A percentile compares a stretch with the other conserved stretches of the same genome.
Evolutionary conservation across 345 rosid species (phyloP).

Genomic region (Theobroma cacao): DNA sequence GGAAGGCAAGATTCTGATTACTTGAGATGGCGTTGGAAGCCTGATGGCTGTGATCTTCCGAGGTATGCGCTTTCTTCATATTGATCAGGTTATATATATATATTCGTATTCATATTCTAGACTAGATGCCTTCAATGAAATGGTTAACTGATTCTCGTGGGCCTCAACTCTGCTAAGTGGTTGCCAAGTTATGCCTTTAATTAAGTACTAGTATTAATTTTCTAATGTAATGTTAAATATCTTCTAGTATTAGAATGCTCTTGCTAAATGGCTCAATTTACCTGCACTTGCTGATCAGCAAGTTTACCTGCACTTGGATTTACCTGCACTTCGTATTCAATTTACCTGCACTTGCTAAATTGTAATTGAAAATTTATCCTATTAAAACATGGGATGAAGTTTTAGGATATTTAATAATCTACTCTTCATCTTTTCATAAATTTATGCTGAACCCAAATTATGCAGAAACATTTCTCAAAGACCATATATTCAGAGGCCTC

Average conservation of each 20-base stretch:
- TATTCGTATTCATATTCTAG: too few species aligned
- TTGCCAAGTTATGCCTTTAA: neutral
- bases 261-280: neutral
- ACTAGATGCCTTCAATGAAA: neutral
- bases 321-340: too few species aligned
- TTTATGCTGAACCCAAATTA: neutral
- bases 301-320: too few species aligned
- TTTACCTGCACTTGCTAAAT: neutral
- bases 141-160: neutral
- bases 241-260: neutral
- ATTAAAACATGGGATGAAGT: neutral
- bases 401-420: neutral
- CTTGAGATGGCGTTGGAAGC: slow-evolving; percentile 89
- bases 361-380: neutral
- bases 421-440: neutral
- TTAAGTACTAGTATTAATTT: neutral
- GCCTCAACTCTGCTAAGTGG: neutral
- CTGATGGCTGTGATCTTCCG: slow-evolving; percentile 87
- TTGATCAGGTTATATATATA: neutral
- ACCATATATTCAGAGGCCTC: neutral
- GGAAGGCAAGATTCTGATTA: slow-evolving; percentile 75
- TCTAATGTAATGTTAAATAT: neutral
- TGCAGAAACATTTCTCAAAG: neutral
- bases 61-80: slow-evolving; percentile 40
- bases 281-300: neutral